phyloP scores from a whole-genome alignment of 2,329 filamentous ascomycete genomes.

The Pyrenophora teres region DNA sequence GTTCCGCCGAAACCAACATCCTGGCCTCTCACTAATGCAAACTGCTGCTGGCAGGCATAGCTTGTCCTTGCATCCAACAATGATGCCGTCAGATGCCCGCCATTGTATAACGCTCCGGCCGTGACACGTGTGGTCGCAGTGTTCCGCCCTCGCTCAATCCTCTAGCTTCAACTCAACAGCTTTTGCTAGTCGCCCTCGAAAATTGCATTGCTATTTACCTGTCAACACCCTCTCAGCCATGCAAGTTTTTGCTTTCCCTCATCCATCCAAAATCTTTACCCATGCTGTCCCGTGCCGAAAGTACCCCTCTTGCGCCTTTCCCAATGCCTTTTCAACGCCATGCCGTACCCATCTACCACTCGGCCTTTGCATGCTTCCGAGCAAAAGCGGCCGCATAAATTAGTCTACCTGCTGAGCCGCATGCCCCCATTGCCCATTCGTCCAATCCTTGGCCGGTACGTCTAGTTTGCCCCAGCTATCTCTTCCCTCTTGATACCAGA shows the following conservation, averaged over 20 bases:
- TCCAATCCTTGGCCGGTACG: background rate
- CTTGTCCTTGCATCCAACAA: constrained; percentile 4
- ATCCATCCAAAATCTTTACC: constrained; percentile 1
- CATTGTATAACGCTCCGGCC: constrained; percentile 2
- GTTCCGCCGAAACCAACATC: constrained; percentile 2
- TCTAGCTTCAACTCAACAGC: background rate
- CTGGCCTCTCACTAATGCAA: constrained; percentile 15
- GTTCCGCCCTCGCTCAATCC: constrained; percentile 1
- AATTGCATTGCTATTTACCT: background rate
- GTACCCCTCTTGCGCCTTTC: too few relatives aligned
- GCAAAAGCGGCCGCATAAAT: constrained; percentile 15
- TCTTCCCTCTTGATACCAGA: constrained; percentile 71
- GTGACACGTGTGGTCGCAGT: constrained; percentile 2
- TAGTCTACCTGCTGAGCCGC: constrained; percentile 22
- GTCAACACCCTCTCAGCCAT: background rate
- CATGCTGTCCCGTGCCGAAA: constrained; percentile 3
- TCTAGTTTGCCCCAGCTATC: constrained; percentile 42
- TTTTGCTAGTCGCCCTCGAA: background rate
- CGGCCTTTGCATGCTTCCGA: constrained; percentile 8
- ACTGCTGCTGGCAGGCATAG: constrained; percentile 8
- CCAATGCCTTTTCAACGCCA: constrained; percentile 27
- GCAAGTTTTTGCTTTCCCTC: background rate
- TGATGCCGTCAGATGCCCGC: constrained; percentile 7
- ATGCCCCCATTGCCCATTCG: constrained; percentile 10
- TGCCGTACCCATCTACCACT: constrained; percentile 17